Percentiles rank a stretch among this genome's conserved stretches.
These are phyloP conservation scores for Linnemannia zychae DNA, from an alignment of 192 early-diverging fungal species.

Conservation along the genomic window DNA sequence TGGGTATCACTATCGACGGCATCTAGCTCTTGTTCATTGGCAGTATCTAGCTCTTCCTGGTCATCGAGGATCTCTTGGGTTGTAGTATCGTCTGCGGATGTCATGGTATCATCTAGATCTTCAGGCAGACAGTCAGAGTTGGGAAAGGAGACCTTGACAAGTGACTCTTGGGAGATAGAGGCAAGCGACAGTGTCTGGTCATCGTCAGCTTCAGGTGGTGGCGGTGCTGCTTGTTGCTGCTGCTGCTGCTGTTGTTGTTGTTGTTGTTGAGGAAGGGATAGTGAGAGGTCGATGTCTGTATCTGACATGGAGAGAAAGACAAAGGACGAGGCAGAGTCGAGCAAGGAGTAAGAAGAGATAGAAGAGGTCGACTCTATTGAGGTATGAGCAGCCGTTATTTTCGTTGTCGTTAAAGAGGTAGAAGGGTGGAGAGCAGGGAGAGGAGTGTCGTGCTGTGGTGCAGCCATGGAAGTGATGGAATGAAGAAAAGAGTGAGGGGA, in stretches of 20 bases:
- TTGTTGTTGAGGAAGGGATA: not conserved
- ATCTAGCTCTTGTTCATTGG: not conserved
- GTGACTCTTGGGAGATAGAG: not conserved
- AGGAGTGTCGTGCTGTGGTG: not conserved
- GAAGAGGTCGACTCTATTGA: not conserved
- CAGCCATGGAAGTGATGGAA: not conserved
- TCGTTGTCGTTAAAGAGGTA: not conserved
- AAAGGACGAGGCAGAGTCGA: constrained; percentile 2
- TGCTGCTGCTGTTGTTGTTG: not conserved
- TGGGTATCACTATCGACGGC: too few relatives aligned
- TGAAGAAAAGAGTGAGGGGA: not conserved
- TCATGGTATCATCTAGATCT: not conserved
- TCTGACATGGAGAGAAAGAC: not conserved
- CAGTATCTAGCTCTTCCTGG: not conserved
- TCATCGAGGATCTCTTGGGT: not conserved
- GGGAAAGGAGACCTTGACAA: not conserved
- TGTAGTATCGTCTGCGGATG: not conserved
- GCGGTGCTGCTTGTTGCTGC: not conserved
- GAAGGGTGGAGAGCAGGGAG: not conserved
- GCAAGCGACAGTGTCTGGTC: not conserved
- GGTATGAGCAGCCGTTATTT: not conserved
- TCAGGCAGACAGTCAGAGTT: not conserved
- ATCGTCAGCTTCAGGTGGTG: not conserved
- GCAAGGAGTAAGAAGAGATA: not conserved
- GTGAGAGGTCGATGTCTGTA: not conserved